Evolutionary conservation across 2,329 filamentous ascomycete species (phyloP).

Genomic region (Paramyrothecium sp.): DNA sequence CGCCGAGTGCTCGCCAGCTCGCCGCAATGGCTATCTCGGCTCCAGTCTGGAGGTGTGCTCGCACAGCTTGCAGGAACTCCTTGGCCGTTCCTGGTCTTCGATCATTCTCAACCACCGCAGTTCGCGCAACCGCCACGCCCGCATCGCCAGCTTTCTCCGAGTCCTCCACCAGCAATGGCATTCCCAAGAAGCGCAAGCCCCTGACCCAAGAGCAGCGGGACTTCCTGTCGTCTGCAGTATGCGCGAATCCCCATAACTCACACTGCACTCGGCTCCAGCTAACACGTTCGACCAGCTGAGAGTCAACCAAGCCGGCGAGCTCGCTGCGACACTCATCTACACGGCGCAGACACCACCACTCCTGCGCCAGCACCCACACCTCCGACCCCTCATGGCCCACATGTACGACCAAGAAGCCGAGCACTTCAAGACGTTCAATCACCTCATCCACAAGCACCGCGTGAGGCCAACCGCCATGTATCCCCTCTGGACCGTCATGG

Average conservation of each 20-base stretch:
- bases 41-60: not conserved
- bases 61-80: not conserved
- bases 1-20: too few species aligned
- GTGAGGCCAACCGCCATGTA: conserved; percentile 92
- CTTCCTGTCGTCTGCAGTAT: conserved; percentile 72
- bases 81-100: not conserved
- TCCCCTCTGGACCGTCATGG: conserved; percentile 80
- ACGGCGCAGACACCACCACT: conserved; percentile 82
- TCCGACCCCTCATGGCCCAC: conserved; percentile 89
- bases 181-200: conserved; percentile 48
- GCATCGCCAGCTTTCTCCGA: not conserved
- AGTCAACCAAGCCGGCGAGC: conserved; percentile 95
- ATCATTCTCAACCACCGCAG: not conserved
- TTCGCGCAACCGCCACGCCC: not conserved
- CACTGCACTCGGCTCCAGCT: conserved; percentile 1
- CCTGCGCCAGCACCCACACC: conserved; percentile 76
- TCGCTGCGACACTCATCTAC: conserved; percentile 96
- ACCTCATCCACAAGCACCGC: conserved; percentile 78
- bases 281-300: conserved; percentile 57
- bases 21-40: not conserved
- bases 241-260: conserved; percentile 15
- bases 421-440: conserved; percentile 84
- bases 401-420: conserved; percentile 97
- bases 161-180: conserved; percentile 16
- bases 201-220: conserved; percentile 69